A percentile compares a stretch with the other conserved stretches of the same genome.
Evolutionary conservation across 257 asterid species (phyloP).

Genomic region (Solanum clarkiae): DNA sequence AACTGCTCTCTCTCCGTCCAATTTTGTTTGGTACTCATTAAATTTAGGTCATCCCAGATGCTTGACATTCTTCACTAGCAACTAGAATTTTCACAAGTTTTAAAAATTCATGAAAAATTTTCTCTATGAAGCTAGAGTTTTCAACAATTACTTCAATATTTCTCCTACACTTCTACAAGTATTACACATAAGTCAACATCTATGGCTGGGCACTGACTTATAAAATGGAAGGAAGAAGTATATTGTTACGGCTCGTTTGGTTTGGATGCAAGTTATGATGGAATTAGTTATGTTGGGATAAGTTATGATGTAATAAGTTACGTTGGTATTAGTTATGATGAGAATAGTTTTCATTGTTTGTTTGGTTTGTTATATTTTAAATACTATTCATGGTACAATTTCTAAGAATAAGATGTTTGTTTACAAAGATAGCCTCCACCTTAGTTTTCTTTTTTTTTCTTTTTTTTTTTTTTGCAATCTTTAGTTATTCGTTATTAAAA

Average conservation of each 20-base stretch:
- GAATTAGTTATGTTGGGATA: too few relatives aligned
- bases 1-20: not conserved
- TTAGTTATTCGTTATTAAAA: too few relatives aligned
- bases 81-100: not conserved
- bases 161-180: not conserved
- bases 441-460: too few relatives aligned
- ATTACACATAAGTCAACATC: not conserved
- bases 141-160: not conserved
- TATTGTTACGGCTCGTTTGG: not conserved
- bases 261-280: too few relatives aligned
- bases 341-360: too few relatives aligned
- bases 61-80: not conserved
- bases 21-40: not conserved
- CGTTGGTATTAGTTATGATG: too few relatives aligned
- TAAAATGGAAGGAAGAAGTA: not conserved
- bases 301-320: too few relatives aligned
- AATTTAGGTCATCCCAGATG: not conserved
- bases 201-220: not conserved
- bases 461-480: too few relatives aligned
- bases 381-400: too few relatives aligned
- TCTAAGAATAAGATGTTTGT: too few relatives aligned
- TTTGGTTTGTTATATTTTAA: too few relatives aligned
- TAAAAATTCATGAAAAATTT: not conserved
- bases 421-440: too few relatives aligned
- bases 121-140: not conserved